Base-by-base conservation (phyloP, 202 grass and related monocot genomes). In the Zoysia matrella region DNA sequence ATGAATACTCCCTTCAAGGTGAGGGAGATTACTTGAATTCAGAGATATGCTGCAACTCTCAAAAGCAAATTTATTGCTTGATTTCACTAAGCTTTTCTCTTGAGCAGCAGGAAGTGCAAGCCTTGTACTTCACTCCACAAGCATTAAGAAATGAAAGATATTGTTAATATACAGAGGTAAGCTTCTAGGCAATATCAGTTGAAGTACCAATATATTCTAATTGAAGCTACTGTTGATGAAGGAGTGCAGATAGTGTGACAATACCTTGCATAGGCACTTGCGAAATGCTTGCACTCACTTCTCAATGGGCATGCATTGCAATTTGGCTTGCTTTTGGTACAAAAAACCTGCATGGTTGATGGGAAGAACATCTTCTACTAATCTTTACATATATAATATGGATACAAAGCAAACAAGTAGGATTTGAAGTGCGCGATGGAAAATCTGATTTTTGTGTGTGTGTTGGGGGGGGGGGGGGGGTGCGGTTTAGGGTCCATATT, bases 221-320 rank as follows among this genome's bases (percentile, higher is more conserved):
- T 42, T 51, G 60, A 1, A 61, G 15, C 67, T 72, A 61, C 5
- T 84, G 51, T 67, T 80, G 75, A 36, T 64, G 22, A 76, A 85
- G 55, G 15, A 81, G 64, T 64, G 73, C 54, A 71, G 54, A 22
- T 74, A 73, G 72, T 75, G 71, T 58, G 52, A 80, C 15, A 55
- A 73, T 93, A 98, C 95, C 92, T 98, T 67, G 95, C 92, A 81
- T 89, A 98, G 57, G 95, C 95, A 93, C 95, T 98, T 82, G 92
- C 89, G 43, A 95, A 98, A 80, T 98, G 95, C 90, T 83, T 98
- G 81, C 95, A 98, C 36, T 95, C 90, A 67, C 86, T 92, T 86
- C 90, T 95, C 88, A 98, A 88, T 48, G 95, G 95, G 65, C 92
- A 98, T 82, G 92, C 92, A 69, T 95, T 98, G 85, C 92, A 98